Conservation (phyloP, 1,284 basidiomycete genomes). For the Melanopsichium pennsylvanicum region DNA sequence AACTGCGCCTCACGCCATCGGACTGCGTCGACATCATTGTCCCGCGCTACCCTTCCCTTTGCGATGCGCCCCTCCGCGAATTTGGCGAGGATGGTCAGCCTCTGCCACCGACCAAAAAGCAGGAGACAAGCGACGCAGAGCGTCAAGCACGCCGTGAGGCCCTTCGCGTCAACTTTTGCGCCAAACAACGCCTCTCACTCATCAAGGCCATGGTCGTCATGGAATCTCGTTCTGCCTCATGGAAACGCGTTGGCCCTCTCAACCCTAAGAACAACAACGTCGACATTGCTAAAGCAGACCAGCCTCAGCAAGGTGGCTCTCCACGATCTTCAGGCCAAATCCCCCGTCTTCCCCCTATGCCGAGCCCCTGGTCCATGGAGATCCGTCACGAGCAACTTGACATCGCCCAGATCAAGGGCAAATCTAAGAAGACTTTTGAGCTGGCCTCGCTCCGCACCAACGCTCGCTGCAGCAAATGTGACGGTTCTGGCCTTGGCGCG, state of each 20-base stretch:
- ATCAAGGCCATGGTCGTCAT: slow-evolving; percentile 58
- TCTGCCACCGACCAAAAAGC: slow-evolving; percentile 50
- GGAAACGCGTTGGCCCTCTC: slow-evolving; percentile 36
- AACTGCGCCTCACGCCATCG: slow-evolving; percentile 9
- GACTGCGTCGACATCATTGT: slow-evolving; percentile 28
- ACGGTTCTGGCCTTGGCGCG: slow-evolving; percentile 22
- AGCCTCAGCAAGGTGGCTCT: neutral
- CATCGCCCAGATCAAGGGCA: slow-evolving; percentile 40
- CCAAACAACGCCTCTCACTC: slow-evolving; percentile 44
- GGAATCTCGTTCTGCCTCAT: slow-evolving; percentile 40
- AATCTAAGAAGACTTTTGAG: slow-evolving; percentile 50
- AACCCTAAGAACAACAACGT: slow-evolving; percentile 8
- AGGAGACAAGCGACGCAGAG: slow-evolving; percentile 51
- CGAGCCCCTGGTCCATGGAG: slow-evolving; percentile 51
- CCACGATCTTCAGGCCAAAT: slow-evolving; percentile 4
- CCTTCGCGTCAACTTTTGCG: slow-evolving; percentile 30
- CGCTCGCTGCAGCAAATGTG: slow-evolving; percentile 40
- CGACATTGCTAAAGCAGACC: neutral
- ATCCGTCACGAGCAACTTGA: slow-evolving; percentile 47
- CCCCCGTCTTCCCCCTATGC: slow-evolving; percentile 33
- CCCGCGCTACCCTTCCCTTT: slow-evolving; percentile 30
- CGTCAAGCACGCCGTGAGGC: slow-evolving; percentile 37
- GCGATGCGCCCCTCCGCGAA: slow-evolving; percentile 35
- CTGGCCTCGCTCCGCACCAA: slow-evolving; percentile 42
- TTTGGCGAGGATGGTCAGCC: slow-evolving; percentile 50